phyloP scores from a whole-genome alignment of 2,329 filamentous ascomycete genomes.

The Fusarium vanettenii region DNA sequence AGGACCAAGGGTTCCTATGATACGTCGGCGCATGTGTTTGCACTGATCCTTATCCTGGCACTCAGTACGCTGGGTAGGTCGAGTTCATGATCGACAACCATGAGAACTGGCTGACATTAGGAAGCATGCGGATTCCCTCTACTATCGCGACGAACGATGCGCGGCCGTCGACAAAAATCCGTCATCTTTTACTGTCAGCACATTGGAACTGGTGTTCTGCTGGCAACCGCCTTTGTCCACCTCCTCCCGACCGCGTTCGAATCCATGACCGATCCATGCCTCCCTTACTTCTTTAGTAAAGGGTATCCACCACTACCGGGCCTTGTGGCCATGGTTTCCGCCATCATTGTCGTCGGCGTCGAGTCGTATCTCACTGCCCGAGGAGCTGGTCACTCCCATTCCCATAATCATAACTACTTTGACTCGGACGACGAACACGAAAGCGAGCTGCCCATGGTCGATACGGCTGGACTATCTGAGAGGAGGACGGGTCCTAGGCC shows the following conservation, averaged over 20 bases:
- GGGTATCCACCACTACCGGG: conserved; percentile 85
- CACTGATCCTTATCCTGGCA: conserved; percentile 72
- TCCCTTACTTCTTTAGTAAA: conserved; percentile 82
- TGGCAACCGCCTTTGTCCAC: conserved; percentile 88
- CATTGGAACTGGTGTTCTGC: conserved; percentile 86
- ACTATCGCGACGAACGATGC: conserved; percentile 68
- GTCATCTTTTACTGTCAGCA: conserved; percentile 77
- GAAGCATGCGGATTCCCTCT: conserved; percentile 75
- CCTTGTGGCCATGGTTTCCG: conserved; percentile 82
- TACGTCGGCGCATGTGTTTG: conserved; percentile 74
- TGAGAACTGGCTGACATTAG: conserved; percentile 6
- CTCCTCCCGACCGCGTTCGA: conserved; percentile 75
- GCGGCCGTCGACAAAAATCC: conserved; percentile 66
- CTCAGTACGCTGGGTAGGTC: conserved; percentile 71
- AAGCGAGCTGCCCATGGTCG: conserved; percentile 42
- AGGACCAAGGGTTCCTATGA: conserved; percentile 69
- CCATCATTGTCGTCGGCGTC: conserved; percentile 84
- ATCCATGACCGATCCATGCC: conserved; percentile 75
- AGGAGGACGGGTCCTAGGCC: conserved; percentile 58
- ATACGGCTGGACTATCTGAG: conserved; percentile 49
- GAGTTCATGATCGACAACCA: conserved; percentile 24
- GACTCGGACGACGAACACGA: conserved; percentile 58
- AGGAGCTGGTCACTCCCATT: conserved; percentile 71
- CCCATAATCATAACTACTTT: conserved; percentile 63
- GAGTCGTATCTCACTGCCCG: conserved; percentile 89